Percentiles rank a stretch among this genome's conserved stretches.
phyloP scores from a whole-genome alignment of 2,329 filamentous ascomycete species.

The Chrysoporthe austroafricana region DNA sequence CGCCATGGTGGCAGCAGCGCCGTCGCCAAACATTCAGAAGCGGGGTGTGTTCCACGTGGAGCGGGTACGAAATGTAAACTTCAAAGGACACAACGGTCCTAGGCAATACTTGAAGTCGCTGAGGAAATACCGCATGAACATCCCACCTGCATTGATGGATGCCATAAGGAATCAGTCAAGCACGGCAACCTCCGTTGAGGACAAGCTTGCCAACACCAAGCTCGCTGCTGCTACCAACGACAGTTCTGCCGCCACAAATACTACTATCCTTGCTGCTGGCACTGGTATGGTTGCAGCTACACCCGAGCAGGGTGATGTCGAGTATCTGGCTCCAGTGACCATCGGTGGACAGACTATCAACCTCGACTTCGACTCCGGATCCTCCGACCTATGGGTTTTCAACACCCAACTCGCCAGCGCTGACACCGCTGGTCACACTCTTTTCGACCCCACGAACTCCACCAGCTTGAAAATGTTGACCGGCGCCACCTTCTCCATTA shows the following conservation, averaged over 20 bases:
- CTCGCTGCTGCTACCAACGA: conserved; percentile 15
- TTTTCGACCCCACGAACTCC: conserved; percentile 45
- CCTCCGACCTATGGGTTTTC: conserved; percentile 76
- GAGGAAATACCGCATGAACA: conserved; percentile 66
- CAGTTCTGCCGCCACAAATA: conserved; percentile 28
- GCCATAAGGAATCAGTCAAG: conserved; percentile 35
- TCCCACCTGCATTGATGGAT: conserved; percentile 48
- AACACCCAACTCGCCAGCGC: conserved; percentile 58
- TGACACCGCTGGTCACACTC: conserved; percentile 51
- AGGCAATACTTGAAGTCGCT: conserved; percentile 67
- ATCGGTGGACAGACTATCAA: conserved; percentile 71
- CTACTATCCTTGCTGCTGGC: conserved; percentile 39
- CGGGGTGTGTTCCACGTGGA: conserved; percentile 64
- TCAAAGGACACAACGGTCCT: conserved; percentile 60
- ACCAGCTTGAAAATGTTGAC: conserved; percentile 38
- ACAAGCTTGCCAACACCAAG: conserved; percentile 25
- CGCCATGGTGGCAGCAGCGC: conserved; percentile 50
- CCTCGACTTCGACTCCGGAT: conserved; percentile 77
- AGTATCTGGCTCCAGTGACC: conserved; percentile 72
- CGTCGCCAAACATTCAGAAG: conserved; percentile 47
- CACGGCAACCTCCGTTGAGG: conserved; percentile 28
- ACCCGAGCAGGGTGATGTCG: conserved; percentile 66
- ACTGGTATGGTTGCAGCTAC: conserved; percentile 66
- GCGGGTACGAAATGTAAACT: conserved; percentile 58
- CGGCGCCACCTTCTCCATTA: conserved; percentile 62